These are phyloP conservation scores for Phytophthora pinifolia DNA, from an alignment of 352 stramenopile species.

Conservation along the genomic window DNA sequence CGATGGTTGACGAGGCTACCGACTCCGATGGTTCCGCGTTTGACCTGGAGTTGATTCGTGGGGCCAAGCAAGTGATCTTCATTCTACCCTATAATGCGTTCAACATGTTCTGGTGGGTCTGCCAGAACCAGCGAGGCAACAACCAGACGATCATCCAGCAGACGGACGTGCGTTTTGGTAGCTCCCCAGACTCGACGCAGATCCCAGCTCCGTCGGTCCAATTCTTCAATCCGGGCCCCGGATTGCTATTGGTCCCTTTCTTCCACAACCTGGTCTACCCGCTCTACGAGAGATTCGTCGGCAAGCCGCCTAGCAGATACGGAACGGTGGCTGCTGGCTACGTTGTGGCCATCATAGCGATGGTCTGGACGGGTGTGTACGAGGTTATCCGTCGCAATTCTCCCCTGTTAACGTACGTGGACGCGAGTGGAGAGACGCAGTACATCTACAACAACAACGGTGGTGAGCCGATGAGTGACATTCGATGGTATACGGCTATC, in stretches of 20 bases:
- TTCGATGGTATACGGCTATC: conserved; percentile 19
- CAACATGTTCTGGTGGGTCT: conserved; percentile 58
- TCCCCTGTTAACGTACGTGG: conserved; percentile 18
- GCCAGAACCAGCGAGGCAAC: conserved; percentile 66
- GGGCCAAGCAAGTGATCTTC: conserved; percentile 50
- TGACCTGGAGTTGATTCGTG: conserved; percentile 41
- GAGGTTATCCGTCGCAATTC: conserved; percentile 36
- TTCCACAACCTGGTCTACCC: conserved; percentile 42
- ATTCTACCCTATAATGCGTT: conserved; percentile 35
- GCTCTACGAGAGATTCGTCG: conserved; percentile 34
- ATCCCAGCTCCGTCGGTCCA: conserved; percentile 49
- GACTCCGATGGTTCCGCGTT: conserved; percentile 31
- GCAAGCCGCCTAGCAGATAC: conserved; percentile 41
- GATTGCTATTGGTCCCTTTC: conserved; percentile 44
- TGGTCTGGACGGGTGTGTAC: conserved; percentile 43
- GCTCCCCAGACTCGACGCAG: conserved; percentile 33
- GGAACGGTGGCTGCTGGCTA: conserved; percentile 38
- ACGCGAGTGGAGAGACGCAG: conserved; percentile 15
- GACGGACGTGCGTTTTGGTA: conserved; percentile 48
- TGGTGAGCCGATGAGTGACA: conserved; percentile 17
- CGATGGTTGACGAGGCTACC: conserved; percentile 44
- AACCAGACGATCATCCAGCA: conserved; percentile 73
- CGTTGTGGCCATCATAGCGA: conserved; percentile 34
- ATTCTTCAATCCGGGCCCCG: conserved; percentile 43
- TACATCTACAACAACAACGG: conserved; percentile 19